Conservation (phyloP, 371 early-diverging fungal species). For the Apophysomyces trapeziformis region DNA sequence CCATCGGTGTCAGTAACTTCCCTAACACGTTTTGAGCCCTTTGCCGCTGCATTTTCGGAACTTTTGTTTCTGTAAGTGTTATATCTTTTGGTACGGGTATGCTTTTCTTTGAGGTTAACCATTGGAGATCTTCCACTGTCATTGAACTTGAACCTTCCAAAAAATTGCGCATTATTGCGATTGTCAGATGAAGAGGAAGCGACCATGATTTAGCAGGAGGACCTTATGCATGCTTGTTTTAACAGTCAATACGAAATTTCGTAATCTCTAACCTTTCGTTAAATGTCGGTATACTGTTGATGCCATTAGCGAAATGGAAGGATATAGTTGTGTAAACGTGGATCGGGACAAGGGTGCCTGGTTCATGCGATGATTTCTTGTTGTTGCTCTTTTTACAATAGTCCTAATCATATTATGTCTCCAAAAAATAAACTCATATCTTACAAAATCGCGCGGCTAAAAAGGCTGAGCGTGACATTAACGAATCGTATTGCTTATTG, state of each 20-base stretch:
- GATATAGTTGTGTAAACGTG: slow-evolving; percentile 12
- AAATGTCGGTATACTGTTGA: slow-evolving; percentile 25
- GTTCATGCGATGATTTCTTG: too few relatives aligned
- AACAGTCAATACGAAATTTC: too few relatives aligned
- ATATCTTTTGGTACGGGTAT: slow-evolving; percentile 34
- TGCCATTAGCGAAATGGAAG: slow-evolving; percentile 22
- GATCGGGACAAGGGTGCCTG: too few relatives aligned
- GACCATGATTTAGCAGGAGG: slow-evolving; percentile 52
- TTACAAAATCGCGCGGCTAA: too few relatives aligned
- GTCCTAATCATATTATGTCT: too few relatives aligned
- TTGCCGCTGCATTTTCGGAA: slow-evolving; percentile 34
- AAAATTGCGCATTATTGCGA: slow-evolving; percentile 39
- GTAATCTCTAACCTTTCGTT: slow-evolving; percentile 15
- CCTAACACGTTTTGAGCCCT: slow-evolving; percentile 32
- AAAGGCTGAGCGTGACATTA: too few relatives aligned
- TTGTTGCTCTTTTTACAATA: too few relatives aligned
- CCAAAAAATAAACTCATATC: too few relatives aligned
- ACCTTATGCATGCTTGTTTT: slow-evolving; percentile 23
- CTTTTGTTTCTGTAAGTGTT: slow-evolving; percentile 21
- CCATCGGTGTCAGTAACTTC: slow-evolving; percentile 22
- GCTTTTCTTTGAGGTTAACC: slow-evolving; percentile 26
- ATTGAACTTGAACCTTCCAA: slow-evolving; percentile 28
- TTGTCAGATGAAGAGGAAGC: slow-evolving; percentile 37
- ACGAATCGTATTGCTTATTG: too few relatives aligned
- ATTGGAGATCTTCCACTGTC: slow-evolving; percentile 48